Evolutionary conservation across 1,284 basidiomycete genomes (phyloP), one percentile per base, ranked within the genome.

Genomic region (Microbotryomycetes sp.): DNA sequence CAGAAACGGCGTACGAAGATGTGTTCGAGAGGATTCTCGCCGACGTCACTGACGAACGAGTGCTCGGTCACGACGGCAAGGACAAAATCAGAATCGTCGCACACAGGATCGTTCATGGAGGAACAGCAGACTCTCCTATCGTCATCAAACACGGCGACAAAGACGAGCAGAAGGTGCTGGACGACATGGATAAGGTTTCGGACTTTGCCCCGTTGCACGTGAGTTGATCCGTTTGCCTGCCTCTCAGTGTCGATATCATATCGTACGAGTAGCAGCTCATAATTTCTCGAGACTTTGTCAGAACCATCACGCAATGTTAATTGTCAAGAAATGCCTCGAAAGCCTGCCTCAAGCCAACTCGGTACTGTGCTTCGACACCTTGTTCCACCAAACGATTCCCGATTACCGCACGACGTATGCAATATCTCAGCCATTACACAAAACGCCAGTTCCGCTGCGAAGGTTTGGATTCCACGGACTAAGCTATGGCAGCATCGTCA

Each of bases 401-500:
- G 71, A 77, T 5, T 84, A 88, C 70, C 83, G 90, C 57, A 82
- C 86, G 55, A 86, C 82, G 52, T 92, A 90, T 72, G 82, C 89
- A 0, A 85, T 92, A 56, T 80, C 87, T 58, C 83, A 81, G 59
- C 77, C 81, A 6, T 75, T 85, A 22, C 84, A 86, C 0, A 77
- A 80, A 58, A 76, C 82, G 45, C 80, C 81, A 3, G 78, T 81
- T 62, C 87, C 87, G 0, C 78, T 92, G 49, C 84, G 84, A 19
- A 60, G 76, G 75, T 92, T 92, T 72, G 90, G 90, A 28, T 92
- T 92, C 76, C 91, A 93, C 70, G 90, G 90, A 4, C 77, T 78
- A 6, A 76, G 74, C 12, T 79, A 71, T 28, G 72, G 72, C 12
- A 73, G 81, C 73, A 73, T 75, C 56, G 78, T 84, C 15, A 80